phyloP scores from a whole-genome alignment of 345 rosid genomes.

The Aquilaria yunnanensis region DNA sequence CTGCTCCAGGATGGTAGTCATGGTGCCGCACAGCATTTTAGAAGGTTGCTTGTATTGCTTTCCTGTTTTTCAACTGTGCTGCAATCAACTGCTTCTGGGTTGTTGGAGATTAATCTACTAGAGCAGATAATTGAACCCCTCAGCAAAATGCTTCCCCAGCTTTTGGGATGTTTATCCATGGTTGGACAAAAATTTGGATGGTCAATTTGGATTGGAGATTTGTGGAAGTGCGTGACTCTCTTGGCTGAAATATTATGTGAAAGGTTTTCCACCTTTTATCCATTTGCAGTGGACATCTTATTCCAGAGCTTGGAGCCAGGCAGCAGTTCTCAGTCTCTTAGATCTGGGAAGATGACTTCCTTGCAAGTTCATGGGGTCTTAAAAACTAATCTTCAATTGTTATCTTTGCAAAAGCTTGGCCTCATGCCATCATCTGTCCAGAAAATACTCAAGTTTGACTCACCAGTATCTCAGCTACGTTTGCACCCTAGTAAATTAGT shows the following conservation, averaged over 20 bases:
- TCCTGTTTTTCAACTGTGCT: slow-evolving; percentile 82
- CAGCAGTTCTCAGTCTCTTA: slow-evolving; percentile 22
- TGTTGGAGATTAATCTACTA: slow-evolving; percentile 78
- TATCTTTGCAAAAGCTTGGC: slow-evolving; percentile 82
- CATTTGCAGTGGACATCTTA: slow-evolving; percentile 56
- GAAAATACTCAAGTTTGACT: slow-evolving; percentile 60
- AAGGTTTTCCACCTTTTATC: slow-evolving; percentile 59
- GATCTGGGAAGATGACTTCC: slow-evolving; percentile 54
- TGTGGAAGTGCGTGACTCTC: slow-evolving; percentile 87
- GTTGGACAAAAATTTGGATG: slow-evolving; percentile 86
- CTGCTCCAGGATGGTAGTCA: slow-evolving; percentile 69
- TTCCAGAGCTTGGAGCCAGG: slow-evolving; percentile 62
- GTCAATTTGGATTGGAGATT: slow-evolving; percentile 77
- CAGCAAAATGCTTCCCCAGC: slow-evolving; percentile 66
- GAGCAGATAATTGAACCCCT: slow-evolving; percentile 71
- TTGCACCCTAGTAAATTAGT: slow-evolving; percentile 81
- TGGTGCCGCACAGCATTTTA: slow-evolving; percentile 68
- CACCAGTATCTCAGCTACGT: slow-evolving; percentile 68
- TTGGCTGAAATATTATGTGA: slow-evolving; percentile 88
- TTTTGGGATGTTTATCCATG: slow-evolving; percentile 63
- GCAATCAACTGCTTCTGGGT: slow-evolving; percentile 89
- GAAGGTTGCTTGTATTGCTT: slow-evolving; percentile 81
- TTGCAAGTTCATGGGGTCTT: slow-evolving; percentile 77
- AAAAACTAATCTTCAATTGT: slow-evolving; percentile 84
- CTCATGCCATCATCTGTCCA: slow-evolving; percentile 60